Conservation (phyloP, 208 protist species). For the Leishmania major region DNA sequence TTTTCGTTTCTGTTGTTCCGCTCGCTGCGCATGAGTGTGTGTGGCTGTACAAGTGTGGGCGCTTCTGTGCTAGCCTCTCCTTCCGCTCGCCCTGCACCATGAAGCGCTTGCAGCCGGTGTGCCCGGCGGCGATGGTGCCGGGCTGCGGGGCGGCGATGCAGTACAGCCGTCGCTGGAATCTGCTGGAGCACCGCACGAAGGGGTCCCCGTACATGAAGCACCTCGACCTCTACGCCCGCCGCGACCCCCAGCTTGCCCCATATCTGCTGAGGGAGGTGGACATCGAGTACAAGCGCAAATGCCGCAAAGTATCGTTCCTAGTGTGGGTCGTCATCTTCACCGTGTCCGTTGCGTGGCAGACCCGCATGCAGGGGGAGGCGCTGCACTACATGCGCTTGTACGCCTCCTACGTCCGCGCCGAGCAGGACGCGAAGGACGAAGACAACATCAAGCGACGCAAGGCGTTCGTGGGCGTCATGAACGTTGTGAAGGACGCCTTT, state of each 20-base stretch:
- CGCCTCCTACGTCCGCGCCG: constrained; percentile 58
- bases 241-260: constrained; percentile 87
- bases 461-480: constrained; percentile 80
- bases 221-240: constrained; percentile 89
- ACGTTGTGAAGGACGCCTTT: constrained; percentile 79
- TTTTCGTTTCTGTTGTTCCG: background rate
- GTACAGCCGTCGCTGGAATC: constrained; percentile 49
- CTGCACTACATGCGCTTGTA: constrained; percentile 88
- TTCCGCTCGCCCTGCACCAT: background rate
- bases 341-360: constrained; percentile 62
- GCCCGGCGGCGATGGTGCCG: background rate
- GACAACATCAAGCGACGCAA: constrained; percentile 77
- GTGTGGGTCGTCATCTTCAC: constrained; percentile 82
- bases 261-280: constrained; percentile 91
- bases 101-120: constrained; percentile 9
- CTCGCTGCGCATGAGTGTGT: background rate
- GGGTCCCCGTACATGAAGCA: constrained; percentile 90
- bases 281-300: constrained; percentile 91
- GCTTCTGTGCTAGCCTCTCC: background rate
- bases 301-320: constrained; percentile 85
- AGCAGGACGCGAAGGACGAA: constrained; percentile 82
- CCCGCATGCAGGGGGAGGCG: constrained; percentile 74
- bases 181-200: constrained; percentile 85
- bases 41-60: background rate
- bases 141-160: constrained; percentile 23